Conservation (phyloP, 768 basidiomycete species). For the Clavulina sp. region DNA sequence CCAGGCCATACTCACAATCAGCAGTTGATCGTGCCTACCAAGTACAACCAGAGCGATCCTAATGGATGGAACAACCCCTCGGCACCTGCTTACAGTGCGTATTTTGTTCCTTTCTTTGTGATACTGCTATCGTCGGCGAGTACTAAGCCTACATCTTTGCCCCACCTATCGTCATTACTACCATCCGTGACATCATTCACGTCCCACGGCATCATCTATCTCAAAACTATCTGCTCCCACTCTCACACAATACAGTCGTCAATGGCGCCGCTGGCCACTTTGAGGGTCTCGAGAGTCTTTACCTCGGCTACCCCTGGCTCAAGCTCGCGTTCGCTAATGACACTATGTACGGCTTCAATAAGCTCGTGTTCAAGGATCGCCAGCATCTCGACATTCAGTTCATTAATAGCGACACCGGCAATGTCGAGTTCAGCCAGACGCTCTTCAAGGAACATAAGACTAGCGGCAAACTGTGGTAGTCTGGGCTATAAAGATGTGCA, state of each 20-base stretch:
- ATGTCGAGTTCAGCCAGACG: background rate
- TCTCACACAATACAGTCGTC: background rate
- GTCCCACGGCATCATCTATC: too few species aligned
- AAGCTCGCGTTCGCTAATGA: background rate
- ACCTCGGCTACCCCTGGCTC: background rate
- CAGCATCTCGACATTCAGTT: background rate
- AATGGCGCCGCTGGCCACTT: background rate
- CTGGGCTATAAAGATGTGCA: too few species aligned
- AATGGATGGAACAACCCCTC: background rate
- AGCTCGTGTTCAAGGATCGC: background rate
- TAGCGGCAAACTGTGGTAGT: too few species aligned
- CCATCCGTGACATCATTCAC: too few species aligned
- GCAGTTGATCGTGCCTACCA: background rate
- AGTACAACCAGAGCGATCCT: too few species aligned
- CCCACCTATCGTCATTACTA: too few species aligned
- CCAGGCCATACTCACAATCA: background rate
- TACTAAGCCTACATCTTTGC: too few species aligned
- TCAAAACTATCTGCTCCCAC: too few species aligned
- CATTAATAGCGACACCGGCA: background rate
- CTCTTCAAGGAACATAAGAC: background rate
- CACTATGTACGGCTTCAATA: background rate
- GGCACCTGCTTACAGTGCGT: background rate
- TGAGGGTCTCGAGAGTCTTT: background rate
- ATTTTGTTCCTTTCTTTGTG: background rate
- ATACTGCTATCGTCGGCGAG: too few species aligned